These are phyloP conservation scores for Cryphonectria japonica DNA, from an alignment of 2,329 filamentous ascomycete genomes.

Conservation along the genomic window DNA sequence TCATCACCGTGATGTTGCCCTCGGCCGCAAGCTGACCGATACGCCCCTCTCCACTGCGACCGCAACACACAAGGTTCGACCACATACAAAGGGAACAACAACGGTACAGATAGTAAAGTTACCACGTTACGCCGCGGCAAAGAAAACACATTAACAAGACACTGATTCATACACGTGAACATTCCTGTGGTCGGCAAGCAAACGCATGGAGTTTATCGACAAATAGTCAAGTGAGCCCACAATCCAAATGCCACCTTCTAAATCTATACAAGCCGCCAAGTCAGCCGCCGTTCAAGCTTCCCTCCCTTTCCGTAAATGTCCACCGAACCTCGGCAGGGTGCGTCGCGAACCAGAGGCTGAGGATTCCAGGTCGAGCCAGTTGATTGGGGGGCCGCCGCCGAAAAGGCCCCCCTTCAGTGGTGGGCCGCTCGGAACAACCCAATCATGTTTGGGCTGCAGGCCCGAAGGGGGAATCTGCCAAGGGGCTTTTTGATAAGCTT, in stretches of 20 bases:
- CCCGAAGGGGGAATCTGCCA: conserved; percentile 1
- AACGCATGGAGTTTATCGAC: background rate
- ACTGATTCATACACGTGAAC: conserved; percentile 15
- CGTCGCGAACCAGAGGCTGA: conserved; percentile 1
- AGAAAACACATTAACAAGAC: background rate
- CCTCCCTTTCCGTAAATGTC: conserved; percentile 7
- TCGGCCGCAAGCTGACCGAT: background rate
- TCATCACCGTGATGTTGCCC: background rate
- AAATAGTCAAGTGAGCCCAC: background rate
- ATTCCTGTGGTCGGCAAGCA: conserved; percentile 4
- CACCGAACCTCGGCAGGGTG: conserved; percentile 1
- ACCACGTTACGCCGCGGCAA: background rate
- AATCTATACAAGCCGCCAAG: conserved; percentile 11
- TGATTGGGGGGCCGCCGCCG: background rate
- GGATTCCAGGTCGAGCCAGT: background rate
- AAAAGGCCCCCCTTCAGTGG: background rate
- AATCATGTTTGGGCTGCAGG: conserved; percentile 4
- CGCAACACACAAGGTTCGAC: conserved; percentile 1
- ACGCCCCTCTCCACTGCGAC: background rate
- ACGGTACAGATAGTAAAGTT: background rate
- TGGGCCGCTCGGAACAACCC: conserved; percentile 1
- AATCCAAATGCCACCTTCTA: conserved; percentile 7
- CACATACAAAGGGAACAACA: background rate
- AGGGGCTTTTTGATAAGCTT: conserved; percentile 10
- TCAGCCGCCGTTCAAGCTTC: too few species aligned